Evolutionary conservation across 2,329 filamentous ascomycete species (phyloP), one percentile per base, ranked within the genome.

Genomic region (Hymenoscyphus scutula): DNA sequence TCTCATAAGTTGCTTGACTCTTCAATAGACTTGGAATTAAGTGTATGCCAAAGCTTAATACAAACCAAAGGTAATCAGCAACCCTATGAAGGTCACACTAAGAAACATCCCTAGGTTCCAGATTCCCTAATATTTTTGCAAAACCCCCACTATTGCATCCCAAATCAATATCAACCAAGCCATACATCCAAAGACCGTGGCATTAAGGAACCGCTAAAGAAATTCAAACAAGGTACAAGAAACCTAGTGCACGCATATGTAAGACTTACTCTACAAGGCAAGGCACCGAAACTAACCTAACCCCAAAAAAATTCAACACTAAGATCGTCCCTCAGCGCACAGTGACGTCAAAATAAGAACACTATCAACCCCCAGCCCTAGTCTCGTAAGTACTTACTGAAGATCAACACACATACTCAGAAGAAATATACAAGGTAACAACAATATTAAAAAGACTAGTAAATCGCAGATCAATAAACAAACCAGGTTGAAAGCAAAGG

Each of bases 251-350:
- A n/a, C n/a, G 38, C 38, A 45, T 45, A 19, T 45, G 8, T 19
- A 45, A 45, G 38, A 34, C 32, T 34, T n/a, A n/a, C n/a, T n/a
- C n/a, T 8, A 45, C 8, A 45, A 45, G 38, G 17, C 13, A 8
- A 45, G n/a, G n/a, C 10, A 45, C 17, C n/a, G 15, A 2, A 45
- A 45, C 2, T n/a, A 72, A 53, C 15, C 17, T 19, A 45, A 41
- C 37, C 17, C 37, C 8, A 41, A 13, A 41, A 17, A 45, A 72
- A 72, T 54, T 37, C 5, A 41, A 8, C 38, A 45, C 38, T 45
- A 45, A 45, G 38, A 45, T 45, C 38, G n/a, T 45, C 38, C 17
- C 38, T 19, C 17, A 4, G 3, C 38, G 38, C 38, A 45, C 38
- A 45, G 38, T 45, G 38, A 45, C 38, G n/a, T 45, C 38, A 45